Evolutionary conservation across 2,329 filamentous ascomycete genomes (phyloP), one percentile per base, ranked within the genome.

Genomic region (Penicillium sp.): DNA sequence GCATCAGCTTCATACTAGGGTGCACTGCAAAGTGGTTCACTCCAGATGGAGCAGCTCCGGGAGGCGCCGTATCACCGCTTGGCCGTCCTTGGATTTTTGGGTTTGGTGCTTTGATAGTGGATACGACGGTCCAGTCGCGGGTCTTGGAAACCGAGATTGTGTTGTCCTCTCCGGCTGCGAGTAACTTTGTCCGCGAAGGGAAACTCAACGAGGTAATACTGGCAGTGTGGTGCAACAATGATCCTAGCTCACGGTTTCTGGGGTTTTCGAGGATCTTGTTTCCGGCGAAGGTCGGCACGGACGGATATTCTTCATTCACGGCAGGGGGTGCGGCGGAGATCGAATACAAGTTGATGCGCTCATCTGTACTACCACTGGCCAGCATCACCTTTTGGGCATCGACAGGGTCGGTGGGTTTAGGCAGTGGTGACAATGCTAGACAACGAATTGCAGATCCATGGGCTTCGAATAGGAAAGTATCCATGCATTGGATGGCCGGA

Each of bases 11-110:
- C 83, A 96, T 90, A 72, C 90, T 95, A 0, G 94, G 93, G 71
- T 99, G 94, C 27, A 99, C 88, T 2, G 93, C 91, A 72, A 99
- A 96, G 71, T 92, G 90, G 71, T 96, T 97, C 63, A 97, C 85
- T 18, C 94, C 94, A n/a, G 87, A 84, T 0, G 92, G 92, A 27
- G 88, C 85, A 46, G 86, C 89, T 18, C 91, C 91, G 12, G 87
- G 83, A 2, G 88, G 86, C 8, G 91, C 91, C 18, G 93, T 97
- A 72, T 97, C 93, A 56, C 93, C 93, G 63, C 87, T 93, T 10
- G 93, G 92, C 60, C 92, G 82, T 31, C 91, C 91, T 58, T 84
- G 79, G 3, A 86, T 80, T 73, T 92, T 94, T 3, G 94, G 88
- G 60, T 90, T 86, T 0, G 94, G 94, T 16, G 87, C 91, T 75